Evolutionary conservation across 176 grass and related monocot species (phyloP).

Genomic region (Rhynchospora pubera): DNA sequence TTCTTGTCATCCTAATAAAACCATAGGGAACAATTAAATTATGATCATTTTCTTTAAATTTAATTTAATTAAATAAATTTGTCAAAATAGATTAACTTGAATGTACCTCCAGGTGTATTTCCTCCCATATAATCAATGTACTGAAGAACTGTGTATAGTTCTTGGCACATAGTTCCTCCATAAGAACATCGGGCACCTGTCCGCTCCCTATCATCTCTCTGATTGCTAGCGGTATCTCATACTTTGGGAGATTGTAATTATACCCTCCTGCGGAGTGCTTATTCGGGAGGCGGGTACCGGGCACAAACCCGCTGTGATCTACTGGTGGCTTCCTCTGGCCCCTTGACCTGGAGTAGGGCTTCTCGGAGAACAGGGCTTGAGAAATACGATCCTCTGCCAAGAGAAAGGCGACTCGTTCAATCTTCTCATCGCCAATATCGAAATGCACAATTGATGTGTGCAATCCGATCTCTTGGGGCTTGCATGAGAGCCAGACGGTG

Average conservation of each 20-base stretch:
- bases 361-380: conserved; percentile 52
- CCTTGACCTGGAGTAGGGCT: conserved; percentile 54
- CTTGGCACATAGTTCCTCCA: conserved; percentile 38
- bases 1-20: background rate
- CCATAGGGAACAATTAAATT: conserved; percentile 1
- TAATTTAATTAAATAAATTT: background rate
- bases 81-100: background rate
- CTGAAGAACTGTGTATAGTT: conserved; percentile 69
- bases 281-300: conserved; percentile 40
- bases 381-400: conserved; percentile 77
- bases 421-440: conserved; percentile 72
- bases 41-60: conserved; percentile 13
- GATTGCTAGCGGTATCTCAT: conserved; percentile 50
- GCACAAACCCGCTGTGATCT: conserved; percentile 38
- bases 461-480: conserved; percentile 72
- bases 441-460: conserved; percentile 87
- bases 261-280: conserved; percentile 49
- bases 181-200: conserved; percentile 53
- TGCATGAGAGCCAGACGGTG: conserved; percentile 86
- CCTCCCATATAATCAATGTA: conserved; percentile 78
- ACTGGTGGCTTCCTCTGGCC: conserved; percentile 38
- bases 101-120: conserved; percentile 80
- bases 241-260: conserved; percentile 58
- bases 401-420: conserved; percentile 74
- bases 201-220: conserved; percentile 59